phyloP scores from a whole-genome alignment of 176 grass and related monocot species.

The Secale cereale region DNA sequence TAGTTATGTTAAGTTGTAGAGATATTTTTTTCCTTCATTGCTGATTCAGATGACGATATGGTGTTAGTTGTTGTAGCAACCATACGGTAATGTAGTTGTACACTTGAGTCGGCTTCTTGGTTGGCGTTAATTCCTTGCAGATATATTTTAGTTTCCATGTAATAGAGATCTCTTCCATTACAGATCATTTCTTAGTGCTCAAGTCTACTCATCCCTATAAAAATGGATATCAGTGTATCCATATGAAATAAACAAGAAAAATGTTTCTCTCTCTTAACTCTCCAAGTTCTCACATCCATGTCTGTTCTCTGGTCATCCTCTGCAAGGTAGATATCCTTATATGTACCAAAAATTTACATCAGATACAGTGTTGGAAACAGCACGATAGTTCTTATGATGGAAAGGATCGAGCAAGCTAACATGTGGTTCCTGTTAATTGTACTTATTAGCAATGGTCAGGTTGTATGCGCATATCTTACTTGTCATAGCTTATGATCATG shows the following conservation, averaged over 20 bases:
- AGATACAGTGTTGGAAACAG: not conserved
- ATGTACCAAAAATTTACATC: not conserved
- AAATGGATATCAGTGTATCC: not conserved
- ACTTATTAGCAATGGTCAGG: not conserved
- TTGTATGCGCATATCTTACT: not conserved
- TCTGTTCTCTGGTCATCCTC: not conserved
- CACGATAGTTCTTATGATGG: not conserved
- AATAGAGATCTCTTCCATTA: not conserved
- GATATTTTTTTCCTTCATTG: not conserved
- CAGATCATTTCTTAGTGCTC: not conserved
- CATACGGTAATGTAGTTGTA: not conserved
- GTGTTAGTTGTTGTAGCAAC: conserved; percentile 4
- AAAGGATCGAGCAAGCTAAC: not conserved
- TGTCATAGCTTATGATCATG: not conserved
- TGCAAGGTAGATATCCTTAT: not conserved
- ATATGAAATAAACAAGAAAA: not conserved
- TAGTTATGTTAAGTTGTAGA: conserved; percentile 17
- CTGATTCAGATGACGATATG: conserved; percentile 12
- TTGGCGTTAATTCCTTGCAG: not conserved
- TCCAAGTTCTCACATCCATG: not conserved
- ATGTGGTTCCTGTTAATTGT: not conserved
- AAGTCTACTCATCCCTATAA: not conserved
- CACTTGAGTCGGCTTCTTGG: not conserved
- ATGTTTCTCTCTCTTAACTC: not conserved
- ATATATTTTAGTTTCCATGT: not conserved